These are phyloP conservation scores for Parmales sp. DNA, from an alignment of 108 stramenopile genomes.

Conservation along the genomic window DNA sequence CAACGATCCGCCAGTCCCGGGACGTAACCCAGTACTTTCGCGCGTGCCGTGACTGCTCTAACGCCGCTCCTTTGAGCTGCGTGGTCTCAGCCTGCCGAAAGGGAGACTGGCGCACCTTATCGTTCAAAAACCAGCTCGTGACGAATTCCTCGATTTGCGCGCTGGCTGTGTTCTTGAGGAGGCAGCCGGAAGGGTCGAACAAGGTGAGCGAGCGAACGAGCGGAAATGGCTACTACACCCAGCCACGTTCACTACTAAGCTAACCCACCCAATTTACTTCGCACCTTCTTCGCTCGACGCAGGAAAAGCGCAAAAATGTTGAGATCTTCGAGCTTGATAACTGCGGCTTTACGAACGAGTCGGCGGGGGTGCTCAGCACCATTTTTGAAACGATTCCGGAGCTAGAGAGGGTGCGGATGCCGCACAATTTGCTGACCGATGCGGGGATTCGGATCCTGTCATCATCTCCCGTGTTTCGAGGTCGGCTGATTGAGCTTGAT, in stretches of 20 bases:
- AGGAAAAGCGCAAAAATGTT: too few relatives aligned
- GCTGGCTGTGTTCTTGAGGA: constrained; percentile 1
- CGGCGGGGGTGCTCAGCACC: neutral
- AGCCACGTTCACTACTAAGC: neutral
- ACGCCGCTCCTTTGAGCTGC: neutral
- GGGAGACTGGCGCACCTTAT: neutral
- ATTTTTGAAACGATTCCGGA: neutral
- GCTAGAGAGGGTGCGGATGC: neutral
- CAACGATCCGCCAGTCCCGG: neutral
- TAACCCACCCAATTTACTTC: neutral
- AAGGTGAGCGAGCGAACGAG: neutral
- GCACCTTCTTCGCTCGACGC: neutral
- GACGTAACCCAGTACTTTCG: constrained; percentile 2
- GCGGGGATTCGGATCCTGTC: neutral
- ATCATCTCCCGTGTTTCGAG: neutral
- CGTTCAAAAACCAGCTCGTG: neutral
- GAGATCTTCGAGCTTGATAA: neutral
- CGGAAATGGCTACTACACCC: neutral
- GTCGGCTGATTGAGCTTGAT: neutral
- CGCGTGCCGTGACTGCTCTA: neutral
- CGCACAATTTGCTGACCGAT: neutral
- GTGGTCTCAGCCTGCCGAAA: neutral
- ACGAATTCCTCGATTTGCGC: constrained; percentile 7
- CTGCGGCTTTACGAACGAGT: constrained; percentile 5
- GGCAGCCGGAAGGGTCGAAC: neutral